Base-by-base conservation (phyloP, 2,329 filamentous ascomycete genomes). In the Cytospora piceicola region DNA sequence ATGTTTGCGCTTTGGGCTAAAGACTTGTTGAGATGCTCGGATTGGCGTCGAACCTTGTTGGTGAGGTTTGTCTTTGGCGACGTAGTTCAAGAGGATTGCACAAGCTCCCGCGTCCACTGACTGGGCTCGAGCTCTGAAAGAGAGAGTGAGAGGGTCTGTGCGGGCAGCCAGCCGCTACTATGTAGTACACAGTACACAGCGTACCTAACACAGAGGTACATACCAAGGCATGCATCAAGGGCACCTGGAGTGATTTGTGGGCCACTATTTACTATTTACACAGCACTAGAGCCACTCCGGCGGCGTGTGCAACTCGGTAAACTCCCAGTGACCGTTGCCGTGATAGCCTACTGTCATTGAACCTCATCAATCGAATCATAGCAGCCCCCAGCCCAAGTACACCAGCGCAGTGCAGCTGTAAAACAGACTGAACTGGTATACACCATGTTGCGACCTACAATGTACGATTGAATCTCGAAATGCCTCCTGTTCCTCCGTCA, bases 361-460 rank as follows among this genome's bases (percentile, higher is more conserved):
- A 57, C 14, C 53, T 57, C 42, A 32, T 20, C 53, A 63, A n/a
- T 51, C 42, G 17, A 39, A 57, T 55, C 14, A 55, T 52, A 56
- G 17, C 29, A 29, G 2, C 17, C 15, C 15, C 29, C 22, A 54
- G 49, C 42, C 34, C 49, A 49, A 39, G 57, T 62, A 54, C 51
- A 58, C 51, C 58, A 59, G 56, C 51, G 55, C 51, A 57, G 63
- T 20, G n/a, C 22, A 22, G n/a, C 58, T 65, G 62, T 61, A 49
- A 54, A 54, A 65, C 57, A 64, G 62, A 62, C 53, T 46, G 36
- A 58, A 51, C 36, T 67, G 61, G 74, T 27, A 20, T 20, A 11
- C 63, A 68, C 52, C 32, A 77, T 72, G 66, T 78, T 80, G 77
- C 73, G 78, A 75, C 73, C 77, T 68, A 78, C 78, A 69, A 76